phyloP scores from a whole-genome alignment of 768 basidiomycete genomes.

The Lentinula sp. region DNA sequence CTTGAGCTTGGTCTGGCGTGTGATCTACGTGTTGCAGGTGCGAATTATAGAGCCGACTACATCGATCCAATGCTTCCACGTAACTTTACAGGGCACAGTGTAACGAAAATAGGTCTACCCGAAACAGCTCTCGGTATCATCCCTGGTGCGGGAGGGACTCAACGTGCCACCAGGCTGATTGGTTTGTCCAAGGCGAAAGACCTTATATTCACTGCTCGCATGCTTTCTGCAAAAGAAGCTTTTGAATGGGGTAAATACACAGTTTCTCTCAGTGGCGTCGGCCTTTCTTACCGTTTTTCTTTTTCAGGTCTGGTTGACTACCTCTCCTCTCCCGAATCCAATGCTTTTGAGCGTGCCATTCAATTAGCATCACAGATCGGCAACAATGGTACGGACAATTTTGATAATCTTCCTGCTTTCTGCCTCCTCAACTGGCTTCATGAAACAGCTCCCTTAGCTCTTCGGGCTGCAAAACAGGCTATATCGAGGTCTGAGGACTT shows the following conservation, averaged over 20 bases:
- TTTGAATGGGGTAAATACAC: slow-evolving; percentile 54
- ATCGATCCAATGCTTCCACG: neutral
- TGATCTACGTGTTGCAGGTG: slow-evolving; percentile 87
- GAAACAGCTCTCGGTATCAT: slow-evolving; percentile 79
- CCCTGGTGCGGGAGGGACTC: slow-evolving; percentile 88
- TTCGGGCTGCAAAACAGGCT: slow-evolving; percentile 84
- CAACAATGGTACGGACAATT: slow-evolving; percentile 47
- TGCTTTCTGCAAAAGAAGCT: slow-evolving; percentile 62
- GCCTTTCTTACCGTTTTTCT: slow-evolving; percentile 1
- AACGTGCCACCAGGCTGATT: slow-evolving; percentile 70
- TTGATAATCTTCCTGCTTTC: neutral
- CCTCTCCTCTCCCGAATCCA: slow-evolving; percentile 51
- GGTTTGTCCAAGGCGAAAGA: slow-evolving; percentile 81
- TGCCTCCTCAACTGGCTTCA: neutral
- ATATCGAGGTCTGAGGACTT: slow-evolving; percentile 78
- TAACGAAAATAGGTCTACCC: slow-evolving; percentile 84
- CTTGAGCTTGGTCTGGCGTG: slow-evolving; percentile 84
- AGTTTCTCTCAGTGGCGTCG: slow-evolving; percentile 4
- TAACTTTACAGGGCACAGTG: slow-evolving; percentile 41
- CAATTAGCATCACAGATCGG: slow-evolving; percentile 62
- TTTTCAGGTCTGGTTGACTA: slow-evolving; percentile 76
- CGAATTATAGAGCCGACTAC: slow-evolving; percentile 8
- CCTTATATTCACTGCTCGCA: slow-evolving; percentile 76
- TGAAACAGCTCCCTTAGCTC: slow-evolving; percentile 68
- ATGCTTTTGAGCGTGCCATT: slow-evolving; percentile 67